phyloP scores from a whole-genome alignment of 2,329 filamentous ascomycete species.

The Aspergillus texensis region DNA sequence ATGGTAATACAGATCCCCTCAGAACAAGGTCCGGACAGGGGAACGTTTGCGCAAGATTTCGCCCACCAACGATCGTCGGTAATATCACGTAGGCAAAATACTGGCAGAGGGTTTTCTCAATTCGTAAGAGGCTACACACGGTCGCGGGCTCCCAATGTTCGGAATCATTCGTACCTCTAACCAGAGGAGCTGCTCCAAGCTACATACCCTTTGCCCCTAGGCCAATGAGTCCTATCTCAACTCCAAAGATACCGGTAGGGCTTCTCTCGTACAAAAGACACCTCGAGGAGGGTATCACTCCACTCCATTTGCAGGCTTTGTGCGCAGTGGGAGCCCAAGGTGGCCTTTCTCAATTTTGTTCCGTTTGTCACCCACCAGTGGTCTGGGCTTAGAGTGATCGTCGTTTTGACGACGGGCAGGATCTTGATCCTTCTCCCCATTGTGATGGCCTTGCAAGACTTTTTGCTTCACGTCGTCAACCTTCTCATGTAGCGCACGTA shows the following conservation, averaged over 20 bases:
- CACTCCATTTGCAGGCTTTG: not conserved
- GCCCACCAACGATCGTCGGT: not conserved
- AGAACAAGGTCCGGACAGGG: no score
- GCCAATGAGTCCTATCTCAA: not conserved
- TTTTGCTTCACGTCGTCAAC: constrained; percentile 15
- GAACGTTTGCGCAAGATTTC: not conserved
- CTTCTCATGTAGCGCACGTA: constrained; percentile 26
- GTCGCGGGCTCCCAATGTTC: not conserved
- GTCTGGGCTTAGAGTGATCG: no score
- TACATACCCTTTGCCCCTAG: not conserved
- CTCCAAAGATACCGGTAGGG: not conserved
- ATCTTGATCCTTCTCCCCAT: not conserved
- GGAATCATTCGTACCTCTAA: not conserved
- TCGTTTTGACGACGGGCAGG: not conserved
- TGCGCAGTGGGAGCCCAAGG: not conserved
- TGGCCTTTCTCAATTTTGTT: not conserved
- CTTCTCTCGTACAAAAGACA: not conserved
- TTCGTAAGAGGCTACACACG: not conserved
- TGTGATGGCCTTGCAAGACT: not conserved
- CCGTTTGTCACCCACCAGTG: not conserved
- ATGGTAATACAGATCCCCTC: not conserved
- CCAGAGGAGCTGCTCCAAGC: no score
- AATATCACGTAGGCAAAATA: rapidly evolving
- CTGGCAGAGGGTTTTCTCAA: rapidly evolving
- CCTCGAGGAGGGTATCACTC: not conserved